Percentiles rank a stretch among this genome's conserved stretches.
These are phyloP conservation scores for Trichosanthes truncata DNA, from an alignment of 306 rosid genomes.

Conservation along the genomic window DNA sequence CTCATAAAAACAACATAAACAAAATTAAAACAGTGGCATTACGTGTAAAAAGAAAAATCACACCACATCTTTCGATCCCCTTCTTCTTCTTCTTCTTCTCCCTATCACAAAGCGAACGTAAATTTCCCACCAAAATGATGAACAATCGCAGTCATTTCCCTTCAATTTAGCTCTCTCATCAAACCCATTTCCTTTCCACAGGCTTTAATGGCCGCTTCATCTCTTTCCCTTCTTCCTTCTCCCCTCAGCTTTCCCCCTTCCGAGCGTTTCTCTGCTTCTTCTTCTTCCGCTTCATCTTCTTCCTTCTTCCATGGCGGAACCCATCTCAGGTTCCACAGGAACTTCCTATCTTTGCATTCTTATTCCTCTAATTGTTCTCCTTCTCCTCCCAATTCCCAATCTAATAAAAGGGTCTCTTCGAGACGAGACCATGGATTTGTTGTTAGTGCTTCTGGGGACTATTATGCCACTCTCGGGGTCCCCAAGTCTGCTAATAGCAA, in stretches of 20 bases:
- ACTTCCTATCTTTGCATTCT: conserved; percentile 32
- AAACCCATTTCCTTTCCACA: not conserved
- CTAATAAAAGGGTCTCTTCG: conserved; percentile 18
- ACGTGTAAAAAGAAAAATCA: not conserved
- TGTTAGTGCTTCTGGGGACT: conserved; percentile 66
- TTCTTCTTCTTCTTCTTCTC: not conserved
- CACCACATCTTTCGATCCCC: not conserved
- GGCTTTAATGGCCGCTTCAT: conserved; percentile 45
- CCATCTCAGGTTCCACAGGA: conserved; percentile 33
- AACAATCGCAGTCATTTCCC: not conserved
- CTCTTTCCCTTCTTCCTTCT: conserved; percentile 44
- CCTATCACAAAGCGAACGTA: not conserved
- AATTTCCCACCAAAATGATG: conserved; percentile 13
- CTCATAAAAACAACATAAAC: not conserved
- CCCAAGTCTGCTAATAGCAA: conserved; percentile 64
- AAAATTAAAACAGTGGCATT: not conserved
- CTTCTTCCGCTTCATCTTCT: conserved; percentile 19
- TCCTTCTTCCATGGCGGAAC: conserved; percentile 33
- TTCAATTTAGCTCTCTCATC: conserved; percentile 11
- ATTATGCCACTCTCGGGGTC: conserved; percentile 78
- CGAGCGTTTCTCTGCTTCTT: conserved; percentile 20
- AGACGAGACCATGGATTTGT: conserved; percentile 37
- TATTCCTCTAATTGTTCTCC: conserved; percentile 6
- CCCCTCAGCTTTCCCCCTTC: conserved; percentile 19
- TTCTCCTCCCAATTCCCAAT: conserved; percentile 18